Evolutionary conservation across 2,329 filamentous ascomycete genomes (phyloP).

Genomic region (Epichloe coenophiala): DNA sequence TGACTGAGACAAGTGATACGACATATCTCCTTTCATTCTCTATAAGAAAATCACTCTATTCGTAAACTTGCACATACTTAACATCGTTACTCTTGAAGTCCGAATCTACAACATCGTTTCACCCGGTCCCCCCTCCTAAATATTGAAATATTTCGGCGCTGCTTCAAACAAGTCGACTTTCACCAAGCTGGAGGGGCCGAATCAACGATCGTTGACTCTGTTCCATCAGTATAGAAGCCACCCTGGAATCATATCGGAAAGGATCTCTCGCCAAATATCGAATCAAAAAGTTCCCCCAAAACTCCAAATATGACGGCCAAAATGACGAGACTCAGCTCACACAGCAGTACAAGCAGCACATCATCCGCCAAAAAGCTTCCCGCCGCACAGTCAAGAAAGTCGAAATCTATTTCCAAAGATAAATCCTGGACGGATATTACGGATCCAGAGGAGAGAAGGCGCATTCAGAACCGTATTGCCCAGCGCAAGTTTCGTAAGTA

Average conservation of each 20-base stretch:
- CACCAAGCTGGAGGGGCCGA: no score
- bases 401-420: conserved; percentile 28
- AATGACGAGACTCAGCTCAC: conserved; percentile 11
- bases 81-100: no score
- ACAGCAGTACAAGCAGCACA: conserved; percentile 6
- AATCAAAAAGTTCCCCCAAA: neutral
- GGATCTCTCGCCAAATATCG: neutral
- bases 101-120: no score
- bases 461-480: conserved; percentile 64
- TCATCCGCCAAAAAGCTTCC: conserved; percentile 14
- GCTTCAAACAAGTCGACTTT: no score
- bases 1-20: neutral
- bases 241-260: neutral
- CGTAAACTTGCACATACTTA: neutral
- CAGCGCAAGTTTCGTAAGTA: conserved; percentile 62
- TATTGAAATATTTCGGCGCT: no score
- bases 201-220: no score
- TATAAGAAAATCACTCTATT: no score
- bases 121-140: no score
- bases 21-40: neutral
- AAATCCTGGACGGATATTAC: conserved; percentile 58
- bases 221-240: neutral
- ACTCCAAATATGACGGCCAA: conserved; percentile 1
- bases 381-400: conserved; percentile 20
- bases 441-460: conserved; percentile 57